Base-by-base conservation (phyloP, 495 filamentous ascomycete genomes). In the Penicillium verhagenii region DNA sequence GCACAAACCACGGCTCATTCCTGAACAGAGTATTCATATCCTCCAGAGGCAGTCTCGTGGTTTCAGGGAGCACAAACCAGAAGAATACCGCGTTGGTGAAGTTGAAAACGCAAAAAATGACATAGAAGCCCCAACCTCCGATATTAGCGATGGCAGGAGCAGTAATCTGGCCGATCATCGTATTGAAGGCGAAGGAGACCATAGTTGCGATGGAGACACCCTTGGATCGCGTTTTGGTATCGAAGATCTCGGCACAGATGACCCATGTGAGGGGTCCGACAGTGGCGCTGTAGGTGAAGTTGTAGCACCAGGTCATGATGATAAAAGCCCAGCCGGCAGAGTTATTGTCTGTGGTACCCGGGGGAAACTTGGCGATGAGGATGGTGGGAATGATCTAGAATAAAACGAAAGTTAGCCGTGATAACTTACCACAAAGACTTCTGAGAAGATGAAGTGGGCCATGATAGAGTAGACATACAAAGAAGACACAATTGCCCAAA, bases 21-120 rank as follows among this genome's bases (percentile, higher is more conserved):
- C 73, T 79, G 65, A 86, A 86, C 35, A 88, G 68, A 25, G 77
- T 72, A 53, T 82, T 79, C 83, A 86, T 85, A 54, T 82, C 80
- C 60, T 85, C 81, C 18, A 86, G 72, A 1, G 82, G 79, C 19
- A 80, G 68, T 57, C 75, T 79, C 23, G 69, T 73, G 3, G 82
- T 84, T 67, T 86, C 82, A 2, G 82, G 83, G 21, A 84, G 69
- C 24, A 84, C 47, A 4, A 77, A 67, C 73, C 77, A 85, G 73
- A 86, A 85, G 69, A 83, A 84, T 26, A 85, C 21, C 2, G 82
- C 81, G 61, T 84, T 66, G 0, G 53, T 53, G 37, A 66, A 66
- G 21, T 60, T 57, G 37, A 60, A 60, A 8, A 64, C 72, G 47
- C 79, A 71, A 61, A 82, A 83, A 10, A 82, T 56, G 23, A 80